Evolutionary conservation across 306 rosid genomes (phyloP).

Genomic region (Rubus parviflorus): DNA sequence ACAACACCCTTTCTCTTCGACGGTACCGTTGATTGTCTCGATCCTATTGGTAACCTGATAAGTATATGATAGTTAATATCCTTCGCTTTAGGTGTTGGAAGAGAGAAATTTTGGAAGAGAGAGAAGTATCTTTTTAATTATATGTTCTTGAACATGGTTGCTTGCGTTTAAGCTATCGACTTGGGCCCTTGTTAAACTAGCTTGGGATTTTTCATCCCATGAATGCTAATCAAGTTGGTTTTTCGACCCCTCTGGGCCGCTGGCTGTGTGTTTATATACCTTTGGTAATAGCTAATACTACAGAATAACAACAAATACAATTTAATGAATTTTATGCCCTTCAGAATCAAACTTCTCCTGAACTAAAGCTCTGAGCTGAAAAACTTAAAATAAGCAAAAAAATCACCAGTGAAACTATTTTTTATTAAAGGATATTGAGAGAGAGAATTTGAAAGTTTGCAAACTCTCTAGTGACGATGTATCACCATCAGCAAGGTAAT

Average conservation of each 20-base stretch:
- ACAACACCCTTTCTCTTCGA: constrained; percentile 38
- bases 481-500: constrained; percentile 5
- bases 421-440: no score
- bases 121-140: neutral
- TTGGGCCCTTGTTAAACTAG: constrained; percentile 9
- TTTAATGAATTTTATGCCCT: no score
- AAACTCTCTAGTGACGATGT: neutral
- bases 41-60: neutral
- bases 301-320: no score
- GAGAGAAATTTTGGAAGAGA: neutral
- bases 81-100: neutral
- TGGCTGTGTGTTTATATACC: neutral
- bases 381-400: no score
- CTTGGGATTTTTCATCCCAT: neutral
- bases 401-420: no score
- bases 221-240: neutral
- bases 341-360: no score
- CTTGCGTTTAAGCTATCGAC: neutral
- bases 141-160: neutral
- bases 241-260: no score
- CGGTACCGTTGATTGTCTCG: constrained; percentile 27
- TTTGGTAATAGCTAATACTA: no score
- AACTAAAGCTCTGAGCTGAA: no score
- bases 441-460: neutral
- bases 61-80: neutral